A percentile compares a stretch with the other conserved stretches of the same genome.
These are phyloP conservation scores for Trichocladium antarcticum DNA, from an alignment of 495 filamentous ascomycete species.

Conservation along the genomic window DNA sequence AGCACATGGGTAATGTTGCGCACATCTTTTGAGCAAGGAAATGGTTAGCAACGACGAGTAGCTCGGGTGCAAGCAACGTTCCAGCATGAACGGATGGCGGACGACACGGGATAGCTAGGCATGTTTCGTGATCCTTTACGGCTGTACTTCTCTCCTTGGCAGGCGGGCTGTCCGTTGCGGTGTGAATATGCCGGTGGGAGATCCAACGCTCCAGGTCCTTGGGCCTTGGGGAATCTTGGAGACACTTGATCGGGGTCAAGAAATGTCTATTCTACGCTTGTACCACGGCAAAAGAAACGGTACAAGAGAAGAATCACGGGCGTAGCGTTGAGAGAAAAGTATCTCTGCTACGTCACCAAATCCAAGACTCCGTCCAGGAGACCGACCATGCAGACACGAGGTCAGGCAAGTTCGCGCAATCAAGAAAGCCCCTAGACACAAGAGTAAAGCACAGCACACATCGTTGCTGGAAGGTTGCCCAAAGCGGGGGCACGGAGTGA, in stretches of 20 bases:
- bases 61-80: slow-evolving; percentile 41
- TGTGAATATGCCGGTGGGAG: slow-evolving; percentile 41
- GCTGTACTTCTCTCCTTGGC: slow-evolving; percentile 49
- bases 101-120: slow-evolving; percentile 41
- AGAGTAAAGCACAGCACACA: slow-evolving; percentile 81
- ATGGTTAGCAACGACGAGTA: slow-evolving; percentile 65
- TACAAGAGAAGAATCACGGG: slow-evolving; percentile 66
- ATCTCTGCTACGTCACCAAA: slow-evolving; percentile 58
- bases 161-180: slow-evolving; percentile 44
- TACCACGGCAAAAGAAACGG: slow-evolving; percentile 44
- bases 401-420: slow-evolving; percentile 77
- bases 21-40: slow-evolving; percentile 69
- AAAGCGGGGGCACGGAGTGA: slow-evolving; percentile 25
- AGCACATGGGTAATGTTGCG: slow-evolving; percentile 99
- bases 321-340: slow-evolving; percentile 48
- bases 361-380: slow-evolving; percentile 72
- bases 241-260: slow-evolving; percentile 53
- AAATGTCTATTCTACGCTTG: slow-evolving; percentile 63
- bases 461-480: slow-evolving; percentile 56
- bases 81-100: slow-evolving; percentile 39
- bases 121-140: slow-evolving; percentile 52
- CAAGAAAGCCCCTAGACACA: slow-evolving; percentile 64
- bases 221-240: slow-evolving; percentile 43
- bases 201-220: slow-evolving; percentile 61
- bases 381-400: slow-evolving; percentile 70